phyloP scores from a whole-genome alignment of 2,329 filamentous ascomycete genomes.

The Sporothrix schenckii region DNA sequence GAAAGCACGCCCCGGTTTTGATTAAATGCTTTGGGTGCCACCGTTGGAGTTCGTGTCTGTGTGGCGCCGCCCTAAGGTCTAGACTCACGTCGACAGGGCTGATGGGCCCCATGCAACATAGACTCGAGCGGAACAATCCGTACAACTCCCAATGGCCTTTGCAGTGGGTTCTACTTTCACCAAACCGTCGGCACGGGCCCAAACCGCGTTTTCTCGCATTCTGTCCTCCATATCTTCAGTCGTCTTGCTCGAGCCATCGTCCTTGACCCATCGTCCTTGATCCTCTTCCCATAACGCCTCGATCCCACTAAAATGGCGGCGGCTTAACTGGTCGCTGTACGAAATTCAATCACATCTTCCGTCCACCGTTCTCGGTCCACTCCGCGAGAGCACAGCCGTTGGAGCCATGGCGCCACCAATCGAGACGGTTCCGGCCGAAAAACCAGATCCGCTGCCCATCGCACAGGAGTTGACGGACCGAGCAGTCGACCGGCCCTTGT shows the following conservation, averaged over 20 bases:
- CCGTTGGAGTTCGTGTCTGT: no score
- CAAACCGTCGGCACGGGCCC: background rate
- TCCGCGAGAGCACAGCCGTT: background rate
- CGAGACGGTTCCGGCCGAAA: background rate
- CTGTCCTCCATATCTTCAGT: background rate
- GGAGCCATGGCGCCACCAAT: background rate
- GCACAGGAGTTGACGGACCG: background rate
- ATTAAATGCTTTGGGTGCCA: no score
- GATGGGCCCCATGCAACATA: no score
- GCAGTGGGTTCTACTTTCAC: no score
- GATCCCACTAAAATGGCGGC: background rate
- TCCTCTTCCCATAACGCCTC: background rate
- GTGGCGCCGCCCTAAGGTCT: no score
- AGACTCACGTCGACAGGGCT: no score
- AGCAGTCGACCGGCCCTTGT: background rate
- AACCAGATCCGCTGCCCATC: background rate
- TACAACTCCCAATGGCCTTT: no score
- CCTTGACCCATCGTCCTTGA: background rate
- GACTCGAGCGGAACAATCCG: no score
- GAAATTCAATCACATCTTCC: background rate
- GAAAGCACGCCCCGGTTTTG: no score
- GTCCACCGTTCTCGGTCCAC: no score
- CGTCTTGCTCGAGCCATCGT: background rate
- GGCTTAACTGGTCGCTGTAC: background rate
- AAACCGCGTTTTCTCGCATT: background rate